phyloP scores from a whole-genome alignment of 129 eudicot species.

The Arctium minus region DNA sequence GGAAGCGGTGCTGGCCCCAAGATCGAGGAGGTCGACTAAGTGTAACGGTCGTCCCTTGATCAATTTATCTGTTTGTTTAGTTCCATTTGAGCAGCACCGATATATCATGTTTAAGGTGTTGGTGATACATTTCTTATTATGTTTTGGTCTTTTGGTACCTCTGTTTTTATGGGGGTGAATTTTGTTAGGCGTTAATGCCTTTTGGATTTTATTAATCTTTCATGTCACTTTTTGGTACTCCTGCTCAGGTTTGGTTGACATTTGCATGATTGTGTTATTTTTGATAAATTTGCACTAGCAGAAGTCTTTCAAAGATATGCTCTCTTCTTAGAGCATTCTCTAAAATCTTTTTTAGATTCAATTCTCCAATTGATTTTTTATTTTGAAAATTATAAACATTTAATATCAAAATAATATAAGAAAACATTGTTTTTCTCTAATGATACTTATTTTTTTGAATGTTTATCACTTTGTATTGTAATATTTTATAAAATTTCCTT shows the following conservation, averaged over 20 bases:
- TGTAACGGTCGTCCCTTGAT: background rate
- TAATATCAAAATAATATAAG: too few relatives aligned
- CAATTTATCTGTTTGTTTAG: slow-evolving; percentile 5
- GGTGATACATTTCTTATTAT: background rate
- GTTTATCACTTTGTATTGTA: too few relatives aligned
- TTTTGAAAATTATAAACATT: too few relatives aligned
- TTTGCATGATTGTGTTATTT: too few relatives aligned
- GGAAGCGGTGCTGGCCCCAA: slow-evolving; percentile 52
- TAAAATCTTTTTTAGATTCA: too few relatives aligned
- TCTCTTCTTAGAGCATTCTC: too few relatives aligned
- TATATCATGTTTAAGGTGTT: background rate
- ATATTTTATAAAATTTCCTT: too few relatives aligned
- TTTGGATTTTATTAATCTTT: background rate
- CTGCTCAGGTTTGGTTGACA: background rate
- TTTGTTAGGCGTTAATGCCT: slow-evolving; percentile 18
- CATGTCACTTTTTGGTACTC: background rate
- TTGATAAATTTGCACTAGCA: too few relatives aligned
- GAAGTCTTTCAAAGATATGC: too few relatives aligned
- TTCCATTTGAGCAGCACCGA: background rate
- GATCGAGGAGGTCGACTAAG: slow-evolving; percentile 58
- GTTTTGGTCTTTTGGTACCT: slow-evolving; percentile 11
- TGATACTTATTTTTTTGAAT: too few relatives aligned
- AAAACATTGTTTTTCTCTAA: too few relatives aligned
- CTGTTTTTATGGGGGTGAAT: slow-evolving; percentile 23
- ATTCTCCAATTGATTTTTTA: too few relatives aligned